Evolutionary conservation across 805 yeast species (phyloP), one percentile per base, ranked within the genome.

Genomic region (Yarrowia sp.): DNA sequence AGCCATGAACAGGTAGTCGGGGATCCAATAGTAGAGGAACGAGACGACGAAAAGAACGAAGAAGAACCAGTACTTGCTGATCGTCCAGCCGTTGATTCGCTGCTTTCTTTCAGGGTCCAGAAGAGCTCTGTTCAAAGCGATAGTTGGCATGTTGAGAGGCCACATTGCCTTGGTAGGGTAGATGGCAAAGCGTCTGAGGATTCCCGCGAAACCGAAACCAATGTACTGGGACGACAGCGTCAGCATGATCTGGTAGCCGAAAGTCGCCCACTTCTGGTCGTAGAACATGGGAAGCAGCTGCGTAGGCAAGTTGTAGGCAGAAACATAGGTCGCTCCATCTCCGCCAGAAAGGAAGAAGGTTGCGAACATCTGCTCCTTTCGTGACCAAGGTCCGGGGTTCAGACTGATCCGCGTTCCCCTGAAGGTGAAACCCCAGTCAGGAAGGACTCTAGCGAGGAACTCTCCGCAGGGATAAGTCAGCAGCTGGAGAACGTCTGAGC

Each of bases 11-110:
- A 87, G 75, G 69, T 77, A 86, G 58, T 84, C 86, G 7, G 92
- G 90, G 66, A 86, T 73, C 85, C 87, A 86, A 68, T 80, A 82
- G 81, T 85, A 86, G 8, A 77, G 63, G 67, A 85, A 84, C 29
- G 79, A 72, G 16, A 71, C 69, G 16, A 67, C 61, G 62, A 80
- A 74, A 1, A 76, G 76, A 39, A 73, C 59, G 16, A 77, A 68
- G 70, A 85, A 84, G 68, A 82, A 81, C 58, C 70, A 72, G 66
- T 79, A 81, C 64, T 86, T 77, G 10, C 83, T 73, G 42, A 85
- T 77, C 24, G 71, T 77, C 90, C 90, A 85, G 3, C 89, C 88
- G 67, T 83, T 77, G 25, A 82, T 80, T 13, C 35, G 61, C 29
- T 63, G 66, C 19, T 68, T 60, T n/a, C 59, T 44, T 25, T 73